Evolutionary conservation across 2,329 filamentous ascomycete species (phyloP).

Genomic region (Cladosporium oxysporum): DNA sequence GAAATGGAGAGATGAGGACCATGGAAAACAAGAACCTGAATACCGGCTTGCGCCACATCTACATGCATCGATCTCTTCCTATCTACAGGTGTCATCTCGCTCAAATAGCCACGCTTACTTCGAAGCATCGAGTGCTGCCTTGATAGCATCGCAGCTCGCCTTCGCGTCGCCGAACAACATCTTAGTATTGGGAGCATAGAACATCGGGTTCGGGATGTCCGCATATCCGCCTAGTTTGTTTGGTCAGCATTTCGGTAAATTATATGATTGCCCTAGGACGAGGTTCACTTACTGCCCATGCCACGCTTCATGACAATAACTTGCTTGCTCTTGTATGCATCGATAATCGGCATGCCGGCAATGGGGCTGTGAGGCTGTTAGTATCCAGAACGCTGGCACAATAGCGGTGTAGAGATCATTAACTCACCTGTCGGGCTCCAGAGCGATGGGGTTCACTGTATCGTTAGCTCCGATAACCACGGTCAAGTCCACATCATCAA

Average conservation of each 20-base stretch:
- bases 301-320: constrained; percentile 92
- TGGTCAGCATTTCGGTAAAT: constrained; percentile 7
- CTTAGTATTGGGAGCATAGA: constrained; percentile 83
- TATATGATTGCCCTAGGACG: background rate
- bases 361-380: constrained; percentile 61
- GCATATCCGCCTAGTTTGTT: constrained; percentile 49
- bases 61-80: constrained; percentile 9
- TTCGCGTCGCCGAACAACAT: constrained; percentile 94
- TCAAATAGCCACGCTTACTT: background rate
- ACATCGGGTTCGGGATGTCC: constrained; percentile 91
- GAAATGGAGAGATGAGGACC: background rate
- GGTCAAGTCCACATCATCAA: constrained; percentile 79
- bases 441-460: constrained; percentile 85
- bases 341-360: constrained; percentile 88
- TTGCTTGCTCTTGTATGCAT: constrained; percentile 93
- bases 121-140: constrained; percentile 31
- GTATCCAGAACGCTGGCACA: background rate
- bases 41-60: constrained; percentile 13
- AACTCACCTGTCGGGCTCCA: constrained; percentile 65
- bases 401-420: background rate
- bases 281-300: constrained; percentile 62
- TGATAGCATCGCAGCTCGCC: constrained; percentile 43
- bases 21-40: background rate
- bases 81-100: background rate
- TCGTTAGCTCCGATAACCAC: constrained; percentile 92